These are phyloP conservation scores for Dictyostelium purpureum DNA, from an alignment of 78 protist species.

Conservation along the genomic window DNA sequence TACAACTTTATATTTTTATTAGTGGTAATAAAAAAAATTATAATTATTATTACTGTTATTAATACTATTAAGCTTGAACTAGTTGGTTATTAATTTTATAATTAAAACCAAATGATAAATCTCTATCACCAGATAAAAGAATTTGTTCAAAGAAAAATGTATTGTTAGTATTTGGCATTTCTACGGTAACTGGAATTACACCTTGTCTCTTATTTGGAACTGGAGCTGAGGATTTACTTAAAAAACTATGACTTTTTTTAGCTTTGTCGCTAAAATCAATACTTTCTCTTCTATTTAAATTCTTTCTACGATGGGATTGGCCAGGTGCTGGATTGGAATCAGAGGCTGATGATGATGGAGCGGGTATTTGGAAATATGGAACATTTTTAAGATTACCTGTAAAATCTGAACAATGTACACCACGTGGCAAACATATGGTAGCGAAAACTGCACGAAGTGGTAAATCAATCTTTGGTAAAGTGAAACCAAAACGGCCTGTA, in stretches of 20 bases:
- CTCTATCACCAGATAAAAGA: conserved; percentile 37
- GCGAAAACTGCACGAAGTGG: conserved; percentile 33
- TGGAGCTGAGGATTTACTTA: background rate
- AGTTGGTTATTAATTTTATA: background rate
- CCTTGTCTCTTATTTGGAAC: background rate
- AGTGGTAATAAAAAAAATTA: background rate
- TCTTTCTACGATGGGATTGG: background rate
- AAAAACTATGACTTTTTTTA: background rate
- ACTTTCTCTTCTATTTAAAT: background rate
- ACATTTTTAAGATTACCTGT: conserved; percentile 43
- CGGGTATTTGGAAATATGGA: background rate
- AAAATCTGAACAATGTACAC: background rate
- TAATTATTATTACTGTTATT: no score
- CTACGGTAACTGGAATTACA: conserved; percentile 43
- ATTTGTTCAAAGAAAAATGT: conserved; percentile 37
- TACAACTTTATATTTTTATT: background rate
- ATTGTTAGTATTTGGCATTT: conserved; percentile 15
- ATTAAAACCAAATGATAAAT: conserved; percentile 3
- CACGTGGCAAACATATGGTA: conserved; percentile 26
- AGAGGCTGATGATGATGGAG: background rate
- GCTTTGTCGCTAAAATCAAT: background rate
- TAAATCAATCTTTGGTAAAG: conserved; percentile 57
- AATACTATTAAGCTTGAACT: background rate
- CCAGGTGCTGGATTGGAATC: background rate
- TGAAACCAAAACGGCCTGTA: conserved; percentile 2